Conservation (phyloP, 345 rosid species). For the Populus alba region DNA sequence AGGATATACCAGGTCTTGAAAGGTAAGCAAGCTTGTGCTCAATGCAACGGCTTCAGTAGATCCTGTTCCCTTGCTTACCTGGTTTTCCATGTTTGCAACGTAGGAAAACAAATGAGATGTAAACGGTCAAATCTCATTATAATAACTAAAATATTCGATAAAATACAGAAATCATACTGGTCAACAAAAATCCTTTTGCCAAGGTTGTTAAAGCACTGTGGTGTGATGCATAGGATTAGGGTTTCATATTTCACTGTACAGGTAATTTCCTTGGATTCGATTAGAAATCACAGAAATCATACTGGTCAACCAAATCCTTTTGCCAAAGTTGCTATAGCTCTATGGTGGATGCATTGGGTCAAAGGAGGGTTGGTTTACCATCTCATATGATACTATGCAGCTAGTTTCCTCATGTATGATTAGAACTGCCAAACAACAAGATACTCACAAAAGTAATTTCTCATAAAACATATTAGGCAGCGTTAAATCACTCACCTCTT, state of each 20-base stretch:
- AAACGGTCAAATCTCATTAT: background rate
- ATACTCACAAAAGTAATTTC: background rate
- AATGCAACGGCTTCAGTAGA: slow-evolving; percentile 43
- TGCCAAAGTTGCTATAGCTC: background rate
- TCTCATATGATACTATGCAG: background rate
- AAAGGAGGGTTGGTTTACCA: background rate
- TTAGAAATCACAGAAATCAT: background rate
- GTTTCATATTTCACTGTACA: background rate
- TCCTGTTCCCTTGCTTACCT: slow-evolving; percentile 41
- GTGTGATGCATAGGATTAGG: background rate
- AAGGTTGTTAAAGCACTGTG: background rate
- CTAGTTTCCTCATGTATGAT: background rate
- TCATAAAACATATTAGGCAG: background rate
- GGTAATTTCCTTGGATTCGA: background rate
- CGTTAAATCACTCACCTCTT: slow-evolving; percentile 48
- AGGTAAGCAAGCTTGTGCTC: slow-evolving; percentile 26
- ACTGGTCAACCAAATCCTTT: background rate
- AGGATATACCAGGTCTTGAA: slow-evolving; percentile 22
- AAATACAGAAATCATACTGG: background rate
- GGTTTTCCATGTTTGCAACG: slow-evolving; percentile 26
- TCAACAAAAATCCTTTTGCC: background rate
- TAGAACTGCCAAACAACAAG: background rate
- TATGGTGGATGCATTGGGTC: background rate
- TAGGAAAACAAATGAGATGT: slow-evolving; percentile 3
- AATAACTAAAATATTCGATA: background rate